These are phyloP conservation scores for Primulina huaijiensis DNA, from an alignment of 257 asterid species.

Conservation along the genomic window DNA sequence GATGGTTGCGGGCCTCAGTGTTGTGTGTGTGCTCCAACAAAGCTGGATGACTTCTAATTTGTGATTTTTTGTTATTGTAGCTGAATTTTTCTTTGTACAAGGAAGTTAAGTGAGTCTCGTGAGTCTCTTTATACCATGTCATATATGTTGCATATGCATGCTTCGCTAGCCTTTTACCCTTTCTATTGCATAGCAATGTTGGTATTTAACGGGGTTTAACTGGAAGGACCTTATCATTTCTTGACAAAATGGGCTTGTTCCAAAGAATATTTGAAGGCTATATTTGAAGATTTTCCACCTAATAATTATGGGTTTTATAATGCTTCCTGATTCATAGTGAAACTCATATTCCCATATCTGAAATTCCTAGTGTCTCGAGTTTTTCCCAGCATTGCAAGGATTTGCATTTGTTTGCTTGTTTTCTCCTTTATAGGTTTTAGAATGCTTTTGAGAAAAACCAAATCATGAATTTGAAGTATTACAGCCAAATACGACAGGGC, in stretches of 20 bases:
- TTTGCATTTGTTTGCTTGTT: no score
- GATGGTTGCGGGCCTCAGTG: neutral
- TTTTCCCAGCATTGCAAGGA: no score
- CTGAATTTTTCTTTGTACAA: neutral
- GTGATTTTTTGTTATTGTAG: neutral
- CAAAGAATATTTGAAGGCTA: neutral
- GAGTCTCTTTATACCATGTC: neutral
- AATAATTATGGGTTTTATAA: no score
- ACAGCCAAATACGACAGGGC: no score
- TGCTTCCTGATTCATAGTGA: no score
- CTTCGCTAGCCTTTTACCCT: no score
- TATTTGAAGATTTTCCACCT: neutral
- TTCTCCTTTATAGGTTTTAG: no score
- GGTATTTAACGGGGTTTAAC: neutral
- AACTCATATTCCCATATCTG: no score
- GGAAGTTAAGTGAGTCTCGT: neutral
- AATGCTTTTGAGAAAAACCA: no score
- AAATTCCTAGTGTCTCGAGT: no score
- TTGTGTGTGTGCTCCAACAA: neutral
- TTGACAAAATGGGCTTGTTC: neutral
- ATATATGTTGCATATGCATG: neutral
- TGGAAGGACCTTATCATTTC: neutral
- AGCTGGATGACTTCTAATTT: neutral
- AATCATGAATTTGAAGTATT: no score
- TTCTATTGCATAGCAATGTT: neutral